Evolutionary conservation across 108 stramenopile genomes (phyloP).

Genomic region (Parietichytrium sp.): DNA sequence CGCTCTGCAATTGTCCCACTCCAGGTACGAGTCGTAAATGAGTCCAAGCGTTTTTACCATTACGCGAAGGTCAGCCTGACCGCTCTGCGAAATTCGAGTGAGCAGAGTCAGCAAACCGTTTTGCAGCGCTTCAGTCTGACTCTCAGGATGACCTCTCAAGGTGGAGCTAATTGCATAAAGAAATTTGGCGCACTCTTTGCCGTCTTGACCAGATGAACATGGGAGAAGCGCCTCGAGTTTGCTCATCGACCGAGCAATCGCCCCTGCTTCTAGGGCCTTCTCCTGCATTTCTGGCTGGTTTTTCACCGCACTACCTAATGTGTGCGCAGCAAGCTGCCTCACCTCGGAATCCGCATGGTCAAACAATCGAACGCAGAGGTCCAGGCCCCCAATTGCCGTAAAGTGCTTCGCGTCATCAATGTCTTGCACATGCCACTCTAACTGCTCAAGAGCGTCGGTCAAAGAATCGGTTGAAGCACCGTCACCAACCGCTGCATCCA

Average conservation of each 20-base stretch:
- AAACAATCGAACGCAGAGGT: neutral
- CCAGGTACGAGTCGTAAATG: neutral
- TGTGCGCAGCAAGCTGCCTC: neutral
- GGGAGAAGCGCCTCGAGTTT: neutral
- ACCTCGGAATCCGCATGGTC: neutral
- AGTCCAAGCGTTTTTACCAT: neutral
- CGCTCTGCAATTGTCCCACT: neutral
- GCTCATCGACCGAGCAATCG: neutral
- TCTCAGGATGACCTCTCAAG: neutral
- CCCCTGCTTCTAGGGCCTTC: neutral
- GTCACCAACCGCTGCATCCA: neutral
- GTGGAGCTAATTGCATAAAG: neutral
- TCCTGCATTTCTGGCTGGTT: neutral
- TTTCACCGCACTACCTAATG: slow-evolving; percentile 5
- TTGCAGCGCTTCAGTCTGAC: neutral
- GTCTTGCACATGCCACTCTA: neutral
- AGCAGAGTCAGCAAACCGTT: neutral
- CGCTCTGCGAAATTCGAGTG: neutral
- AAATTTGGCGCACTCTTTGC: slow-evolving; percentile 3
- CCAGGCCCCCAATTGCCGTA: neutral
- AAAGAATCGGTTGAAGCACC: neutral
- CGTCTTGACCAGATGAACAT: neutral
- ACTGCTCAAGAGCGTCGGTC: neutral
- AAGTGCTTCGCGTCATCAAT: slow-evolving; percentile 11
- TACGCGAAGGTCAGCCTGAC: neutral